Conservation (phyloP, 169 alveolate genomes). For the Babesia microti region DNA sequence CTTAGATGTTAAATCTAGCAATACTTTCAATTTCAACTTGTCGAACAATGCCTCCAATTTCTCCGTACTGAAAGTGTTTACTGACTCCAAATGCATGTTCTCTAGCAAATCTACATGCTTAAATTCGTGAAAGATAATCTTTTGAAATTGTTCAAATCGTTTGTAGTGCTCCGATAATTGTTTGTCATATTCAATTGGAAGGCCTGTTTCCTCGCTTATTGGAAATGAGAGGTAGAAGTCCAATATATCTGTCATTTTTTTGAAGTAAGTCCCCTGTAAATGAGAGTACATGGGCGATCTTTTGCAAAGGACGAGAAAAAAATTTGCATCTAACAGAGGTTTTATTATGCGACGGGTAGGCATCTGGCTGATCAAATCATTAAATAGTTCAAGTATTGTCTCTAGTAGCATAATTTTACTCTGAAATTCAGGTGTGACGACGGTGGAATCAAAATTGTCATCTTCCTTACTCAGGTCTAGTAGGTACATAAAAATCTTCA, state of each 20-base stretch:
- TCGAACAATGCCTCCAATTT: slow-evolving; percentile 2
- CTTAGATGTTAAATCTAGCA: slow-evolving; percentile 8
- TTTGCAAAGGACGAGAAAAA: slow-evolving; percentile 32
- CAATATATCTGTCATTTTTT: slow-evolving; percentile 23
- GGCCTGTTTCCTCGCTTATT: slow-evolving; percentile 45
- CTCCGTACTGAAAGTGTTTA: slow-evolving; percentile 7
- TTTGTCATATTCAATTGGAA: slow-evolving; percentile 25
- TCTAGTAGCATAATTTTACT: slow-evolving; percentile 33
- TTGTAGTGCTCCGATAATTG: slow-evolving; percentile 27
- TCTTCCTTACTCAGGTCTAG: slow-evolving; percentile 30
- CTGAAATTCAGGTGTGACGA: slow-evolving; percentile 3
- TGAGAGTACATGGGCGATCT: slow-evolving; percentile 27
- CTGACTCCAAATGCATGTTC: slow-evolving; percentile 20
- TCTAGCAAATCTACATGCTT: slow-evolving; percentile 20
- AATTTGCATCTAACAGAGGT: slow-evolving; percentile 31
- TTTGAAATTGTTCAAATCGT: slow-evolving; percentile 29
- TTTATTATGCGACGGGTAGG: slow-evolving; percentile 30
- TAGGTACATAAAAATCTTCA: slow-evolving; percentile 36
- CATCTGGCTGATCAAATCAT: slow-evolving; percentile 38
- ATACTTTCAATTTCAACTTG: slow-evolving; percentile 9
- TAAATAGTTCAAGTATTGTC: slow-evolving; percentile 29
- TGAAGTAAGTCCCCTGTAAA: slow-evolving; percentile 24
- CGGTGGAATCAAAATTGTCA: slow-evolving; percentile 12
- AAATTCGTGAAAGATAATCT: slow-evolving; percentile 29
- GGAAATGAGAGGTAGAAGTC: slow-evolving; percentile 32